Percentiles rank a stretch among this genome's conserved stretches.
Evolutionary conservation across 129 eudicot genomes (phyloP).

Genomic region (sunflower (Helianthus annuus)): DNA sequence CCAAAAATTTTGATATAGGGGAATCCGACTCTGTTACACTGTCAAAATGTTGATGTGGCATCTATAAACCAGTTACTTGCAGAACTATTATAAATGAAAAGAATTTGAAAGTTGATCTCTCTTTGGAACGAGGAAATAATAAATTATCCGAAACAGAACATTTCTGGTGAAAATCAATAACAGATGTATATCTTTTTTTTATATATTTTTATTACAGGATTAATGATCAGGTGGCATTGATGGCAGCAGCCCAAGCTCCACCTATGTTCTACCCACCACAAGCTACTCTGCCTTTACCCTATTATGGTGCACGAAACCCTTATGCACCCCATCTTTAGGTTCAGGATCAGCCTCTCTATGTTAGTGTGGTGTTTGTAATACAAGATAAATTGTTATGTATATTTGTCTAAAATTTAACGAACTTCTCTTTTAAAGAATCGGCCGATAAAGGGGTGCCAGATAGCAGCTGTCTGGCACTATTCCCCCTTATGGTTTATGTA

Average conservation of each 20-base stretch:
- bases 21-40: no score
- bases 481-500: no score
- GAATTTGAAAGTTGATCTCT: background rate
- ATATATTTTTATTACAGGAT: conserved; percentile 22
- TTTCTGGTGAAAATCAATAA: background rate
- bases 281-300: conserved; percentile 24
- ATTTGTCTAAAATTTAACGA: no score
- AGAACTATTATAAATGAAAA: no score
- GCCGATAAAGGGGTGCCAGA: no score
- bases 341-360: background rate
- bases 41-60: background rate
- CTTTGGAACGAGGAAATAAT: no score
- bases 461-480: no score
- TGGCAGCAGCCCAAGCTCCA: conserved; percentile 37
- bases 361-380: background rate
- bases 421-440: no score
- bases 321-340: conserved; percentile 29
- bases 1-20: no score
- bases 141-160: no score
- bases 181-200: background rate
- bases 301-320: conserved; percentile 41
- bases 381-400: no score
- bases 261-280: conserved; percentile 36
- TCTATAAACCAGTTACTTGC: background rate
- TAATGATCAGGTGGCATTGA: conserved; percentile 19